A percentile compares a stretch with the other conserved stretches of the same genome.
These are phyloP conservation scores for Pseudogymnoascus pannorum DNA, from an alignment of 2,329 filamentous ascomycete genomes.

Conservation along the genomic window DNA sequence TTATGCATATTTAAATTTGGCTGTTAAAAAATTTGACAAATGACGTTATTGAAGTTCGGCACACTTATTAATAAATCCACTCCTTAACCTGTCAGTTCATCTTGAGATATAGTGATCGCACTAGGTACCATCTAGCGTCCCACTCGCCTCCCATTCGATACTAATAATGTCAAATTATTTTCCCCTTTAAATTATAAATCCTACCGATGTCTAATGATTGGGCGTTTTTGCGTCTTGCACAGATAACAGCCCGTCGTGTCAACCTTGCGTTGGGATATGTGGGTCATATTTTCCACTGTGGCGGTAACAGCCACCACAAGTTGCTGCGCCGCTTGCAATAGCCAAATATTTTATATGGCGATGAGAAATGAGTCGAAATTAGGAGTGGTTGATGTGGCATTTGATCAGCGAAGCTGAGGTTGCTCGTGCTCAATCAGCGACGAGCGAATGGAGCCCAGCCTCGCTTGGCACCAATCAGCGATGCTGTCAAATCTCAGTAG, in stretches of 20 bases:
- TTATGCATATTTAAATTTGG: no score
- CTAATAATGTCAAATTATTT: no score
- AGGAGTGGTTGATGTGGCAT: background rate
- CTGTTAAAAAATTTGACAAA: no score
- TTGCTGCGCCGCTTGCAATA: background rate
- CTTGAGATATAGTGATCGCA: no score
- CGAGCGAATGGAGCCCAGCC: background rate
- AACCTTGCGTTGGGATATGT: background rate
- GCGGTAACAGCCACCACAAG: background rate
- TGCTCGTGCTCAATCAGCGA: background rate
- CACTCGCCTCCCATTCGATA: no score
- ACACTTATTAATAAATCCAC: no score
- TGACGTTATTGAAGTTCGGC: no score
- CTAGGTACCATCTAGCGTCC: no score
- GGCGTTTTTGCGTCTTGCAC: no score
- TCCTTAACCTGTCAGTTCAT: no score
- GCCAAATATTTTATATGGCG: background rate
- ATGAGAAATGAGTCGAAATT: background rate
- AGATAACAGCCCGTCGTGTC: background rate
- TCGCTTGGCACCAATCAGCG: background rate
- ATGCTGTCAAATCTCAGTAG: background rate
- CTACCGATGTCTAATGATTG: no score
- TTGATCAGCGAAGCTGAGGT: background rate
- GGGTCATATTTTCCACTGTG: background rate
- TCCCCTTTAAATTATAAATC: no score